phyloP scores from a whole-genome alignment of 192 early-diverging fungal species.

The Umbelopsis sp. region DNA sequence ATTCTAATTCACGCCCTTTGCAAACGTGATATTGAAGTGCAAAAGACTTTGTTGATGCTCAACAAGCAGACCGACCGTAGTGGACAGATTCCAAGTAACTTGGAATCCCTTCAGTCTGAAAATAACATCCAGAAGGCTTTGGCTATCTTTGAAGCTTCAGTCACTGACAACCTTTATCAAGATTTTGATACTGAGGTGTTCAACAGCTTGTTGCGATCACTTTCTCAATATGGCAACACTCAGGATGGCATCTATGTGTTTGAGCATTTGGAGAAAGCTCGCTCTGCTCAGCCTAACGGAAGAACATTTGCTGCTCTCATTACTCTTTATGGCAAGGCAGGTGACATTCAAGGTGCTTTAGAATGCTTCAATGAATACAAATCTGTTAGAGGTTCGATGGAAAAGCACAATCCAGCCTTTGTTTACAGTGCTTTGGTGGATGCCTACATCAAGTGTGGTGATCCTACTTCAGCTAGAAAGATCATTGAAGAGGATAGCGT shows the following conservation, averaged over 20 bases:
- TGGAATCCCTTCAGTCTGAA: slow-evolving; percentile 28
- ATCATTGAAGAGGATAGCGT: slow-evolving; percentile 33
- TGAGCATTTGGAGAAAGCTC: slow-evolving; percentile 20
- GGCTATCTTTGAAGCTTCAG: slow-evolving; percentile 32
- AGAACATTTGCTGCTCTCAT: slow-evolving; percentile 61
- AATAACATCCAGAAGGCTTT: slow-evolving; percentile 35
- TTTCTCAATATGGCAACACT: slow-evolving; percentile 40
- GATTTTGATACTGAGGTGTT: slow-evolving; percentile 39
- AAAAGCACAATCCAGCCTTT: slow-evolving; percentile 28
- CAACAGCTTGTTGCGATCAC: slow-evolving; percentile 36
- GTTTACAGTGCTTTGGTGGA: slow-evolving; percentile 44
- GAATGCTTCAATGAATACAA: slow-evolving; percentile 33
- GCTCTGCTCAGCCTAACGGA: slow-evolving; percentile 41
- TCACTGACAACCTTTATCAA: slow-evolving; percentile 20
- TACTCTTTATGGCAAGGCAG: slow-evolving; percentile 42
- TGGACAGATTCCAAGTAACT: slow-evolving; percentile 28
- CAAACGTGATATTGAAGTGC: slow-evolving; percentile 41
- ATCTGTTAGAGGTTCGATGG: not conserved
- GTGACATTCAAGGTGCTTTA: slow-evolving; percentile 31
- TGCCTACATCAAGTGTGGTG: slow-evolving; percentile 36
- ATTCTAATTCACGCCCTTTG: slow-evolving; percentile 35
- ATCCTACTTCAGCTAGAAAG: slow-evolving; percentile 26
- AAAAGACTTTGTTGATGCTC: slow-evolving; percentile 39
- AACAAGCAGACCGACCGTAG: slow-evolving; percentile 26
- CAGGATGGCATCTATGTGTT: slow-evolving; percentile 28